These are phyloP conservation scores for Anthoceros angustus DNA, from an alignment of 225 moss, liverwort and hornwort genomes.

Conservation along the genomic window DNA sequence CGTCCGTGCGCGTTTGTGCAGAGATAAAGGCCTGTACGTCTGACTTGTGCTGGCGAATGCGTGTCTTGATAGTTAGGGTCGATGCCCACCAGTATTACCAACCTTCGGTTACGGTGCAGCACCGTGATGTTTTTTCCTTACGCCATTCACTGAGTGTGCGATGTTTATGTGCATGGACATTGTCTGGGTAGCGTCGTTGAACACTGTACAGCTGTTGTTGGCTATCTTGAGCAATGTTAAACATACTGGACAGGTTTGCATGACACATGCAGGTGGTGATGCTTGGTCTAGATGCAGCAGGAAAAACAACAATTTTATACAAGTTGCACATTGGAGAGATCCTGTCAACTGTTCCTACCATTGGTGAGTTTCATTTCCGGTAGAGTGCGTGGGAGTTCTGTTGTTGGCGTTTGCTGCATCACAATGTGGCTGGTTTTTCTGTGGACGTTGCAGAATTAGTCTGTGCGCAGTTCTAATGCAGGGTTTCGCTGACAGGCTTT, in stretches of 20 bases:
- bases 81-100: no score
- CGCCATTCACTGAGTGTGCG: no score
- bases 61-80: no score
- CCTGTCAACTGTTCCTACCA: constrained; percentile 70
- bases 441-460: no score
- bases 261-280: constrained; percentile 52
- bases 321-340: constrained; percentile 92
- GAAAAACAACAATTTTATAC: constrained; percentile 83
- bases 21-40: no score
- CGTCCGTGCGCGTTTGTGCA: no score
- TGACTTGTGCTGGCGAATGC: no score
- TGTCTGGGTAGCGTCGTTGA: background rate
- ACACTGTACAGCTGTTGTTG: background rate
- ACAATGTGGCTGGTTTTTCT: no score
- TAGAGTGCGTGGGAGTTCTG: background rate
- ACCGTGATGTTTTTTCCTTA: no score
- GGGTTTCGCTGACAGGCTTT: constrained; percentile 29
- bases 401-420: no score
- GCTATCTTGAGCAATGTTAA: background rate
- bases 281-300: constrained; percentile 83
- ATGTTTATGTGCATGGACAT: background rate
- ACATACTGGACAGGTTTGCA: constrained; percentile 3
- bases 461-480: background rate
- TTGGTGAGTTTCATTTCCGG: constrained; percentile 22
- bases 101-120: no score